Conservation (phyloP, 2,329 filamentous ascomycete genomes). For the Didymella pomorum region DNA sequence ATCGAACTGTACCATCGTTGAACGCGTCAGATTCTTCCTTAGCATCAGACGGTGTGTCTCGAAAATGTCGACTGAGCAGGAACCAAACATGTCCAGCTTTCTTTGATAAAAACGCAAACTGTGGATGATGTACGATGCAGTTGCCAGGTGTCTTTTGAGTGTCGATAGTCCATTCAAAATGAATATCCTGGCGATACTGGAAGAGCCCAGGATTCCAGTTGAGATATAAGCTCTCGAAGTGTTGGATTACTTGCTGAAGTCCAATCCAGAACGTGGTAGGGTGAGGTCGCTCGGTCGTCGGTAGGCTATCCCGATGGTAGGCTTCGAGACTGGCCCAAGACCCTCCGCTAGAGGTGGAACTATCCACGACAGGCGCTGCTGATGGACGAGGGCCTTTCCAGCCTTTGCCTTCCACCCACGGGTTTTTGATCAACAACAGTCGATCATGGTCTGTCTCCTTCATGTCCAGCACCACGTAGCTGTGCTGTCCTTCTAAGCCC, state of each 20-base stretch:
- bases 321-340: slow-evolving; percentile 31
- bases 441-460: slow-evolving; percentile 69
- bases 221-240: slow-evolving; percentile 94
- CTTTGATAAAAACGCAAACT: slow-evolving; percentile 64
- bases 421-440: slow-evolving; percentile 88
- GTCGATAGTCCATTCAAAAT: slow-evolving; percentile 81
- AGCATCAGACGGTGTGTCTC: slow-evolving; percentile 58
- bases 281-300: slow-evolving; percentile 47
- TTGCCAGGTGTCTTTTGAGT: slow-evolving; percentile 68
- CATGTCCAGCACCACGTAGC: slow-evolving; percentile 89
- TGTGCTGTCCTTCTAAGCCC: slow-evolving; percentile 87
- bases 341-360: slow-evolving; percentile 26
- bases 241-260: slow-evolving; percentile 83
- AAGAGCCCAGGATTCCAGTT: slow-evolving; percentile 97
- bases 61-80: slow-evolving; percentile 85
- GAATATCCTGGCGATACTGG: slow-evolving; percentile 80
- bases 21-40: slow-evolving; percentile 44
- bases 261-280: slow-evolving; percentile 95
- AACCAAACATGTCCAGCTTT: slow-evolving; percentile 77
- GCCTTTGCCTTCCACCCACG: slow-evolving; percentile 84
- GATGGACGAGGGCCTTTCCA: slow-evolving; percentile 66
- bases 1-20: slow-evolving; percentile 41
- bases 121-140: slow-evolving; percentile 73
- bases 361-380: slow-evolving; percentile 26
- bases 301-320: slow-evolving; percentile 39